Base-by-base conservation (phyloP, 2,329 filamentous ascomycete species). In the Clathrospora elynae region DNA sequence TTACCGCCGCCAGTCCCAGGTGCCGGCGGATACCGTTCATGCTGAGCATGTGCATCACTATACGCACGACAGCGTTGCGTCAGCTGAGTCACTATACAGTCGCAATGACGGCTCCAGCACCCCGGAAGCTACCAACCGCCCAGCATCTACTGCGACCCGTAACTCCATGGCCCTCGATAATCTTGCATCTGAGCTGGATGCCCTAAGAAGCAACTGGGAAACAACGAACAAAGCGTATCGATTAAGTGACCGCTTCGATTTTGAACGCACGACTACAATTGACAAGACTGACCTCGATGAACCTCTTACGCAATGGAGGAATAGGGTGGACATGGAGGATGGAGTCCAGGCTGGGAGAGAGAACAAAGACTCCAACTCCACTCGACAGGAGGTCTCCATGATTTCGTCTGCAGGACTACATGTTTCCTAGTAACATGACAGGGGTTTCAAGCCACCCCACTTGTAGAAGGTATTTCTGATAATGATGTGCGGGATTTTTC, bases 161-260 rank as follows among this genome's bases (percentile, higher is more conserved):
- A 83, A 82, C 38, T 84, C 80, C 1, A 75, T 85, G 56, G 92
- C 91, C 3, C 80, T 99, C 13, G 93, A 99, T 71, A 93, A 86
- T 53, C 81, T 99, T 16, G 92, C 93, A 8, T 90, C 83, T 51
- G 93, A 99, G 73, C 83, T 99, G 6, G 93, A 99, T 68, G 87
- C 88, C 9, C 78, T 99, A 33, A 84, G 92, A 37, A 88, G 79
- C 37, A 91, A 96, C 61, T 99, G 93, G 93, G 90, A 97, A 73
- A 89, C 86, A 25, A 96, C 90, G 9, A 96, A 92, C 74, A 93
- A 95, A 71, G 95, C 89, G 62, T 96, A 97, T 70, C 86, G 93
- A 16, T 75, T 96, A 30, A 95, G 89, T 71, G 91, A 86, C 62
- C 84, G 87, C 36, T 95, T 95, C 60, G 91, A 96, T 66, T 91